phyloP scores from a whole-genome alignment of 257 asterid genomes.

The Jacaranda copaia region DNA sequence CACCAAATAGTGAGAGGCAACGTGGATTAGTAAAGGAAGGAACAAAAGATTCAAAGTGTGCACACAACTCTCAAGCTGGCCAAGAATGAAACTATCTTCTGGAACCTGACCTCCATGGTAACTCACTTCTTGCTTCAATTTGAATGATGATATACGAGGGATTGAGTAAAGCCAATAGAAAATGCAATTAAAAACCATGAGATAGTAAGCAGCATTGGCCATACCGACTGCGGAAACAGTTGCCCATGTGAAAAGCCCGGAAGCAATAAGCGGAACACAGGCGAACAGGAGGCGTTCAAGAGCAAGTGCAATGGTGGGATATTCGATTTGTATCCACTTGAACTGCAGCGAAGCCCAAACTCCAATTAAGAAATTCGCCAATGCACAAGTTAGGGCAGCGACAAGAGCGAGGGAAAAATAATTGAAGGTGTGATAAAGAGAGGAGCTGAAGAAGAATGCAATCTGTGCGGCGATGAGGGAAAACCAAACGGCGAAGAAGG shows the following conservation, averaged over 20 bases:
- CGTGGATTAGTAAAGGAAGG: constrained; percentile 73
- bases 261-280: constrained; percentile 74
- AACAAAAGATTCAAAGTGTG: constrained; percentile 87
- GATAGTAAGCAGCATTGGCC: constrained; percentile 83
- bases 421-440: constrained; percentile 63
- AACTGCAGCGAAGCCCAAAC: constrained; percentile 97
- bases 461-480: constrained; percentile 85
- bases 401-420: constrained; percentile 60
- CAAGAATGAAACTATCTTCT: constrained; percentile 72
- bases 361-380: constrained; percentile 85
- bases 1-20: constrained; percentile 75
- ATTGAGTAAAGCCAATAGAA: constrained; percentile 96
- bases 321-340: constrained; percentile 95
- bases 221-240: constrained; percentile 92
- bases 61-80: constrained; percentile 89
- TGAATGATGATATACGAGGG: constrained; percentile 85
- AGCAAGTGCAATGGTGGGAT: constrained; percentile 88
- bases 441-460: constrained; percentile 80
- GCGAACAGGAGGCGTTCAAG: constrained; percentile 91
- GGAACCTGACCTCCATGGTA: constrained; percentile 90
- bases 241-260: constrained; percentile 92
- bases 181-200: constrained; percentile 82
- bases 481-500: constrained; percentile 92
- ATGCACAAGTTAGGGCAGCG: constrained; percentile 71
- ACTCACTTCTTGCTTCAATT: constrained; percentile 69